Conservation (phyloP, 176 grass and related monocot genomes). For the Poa pratensis region DNA sequence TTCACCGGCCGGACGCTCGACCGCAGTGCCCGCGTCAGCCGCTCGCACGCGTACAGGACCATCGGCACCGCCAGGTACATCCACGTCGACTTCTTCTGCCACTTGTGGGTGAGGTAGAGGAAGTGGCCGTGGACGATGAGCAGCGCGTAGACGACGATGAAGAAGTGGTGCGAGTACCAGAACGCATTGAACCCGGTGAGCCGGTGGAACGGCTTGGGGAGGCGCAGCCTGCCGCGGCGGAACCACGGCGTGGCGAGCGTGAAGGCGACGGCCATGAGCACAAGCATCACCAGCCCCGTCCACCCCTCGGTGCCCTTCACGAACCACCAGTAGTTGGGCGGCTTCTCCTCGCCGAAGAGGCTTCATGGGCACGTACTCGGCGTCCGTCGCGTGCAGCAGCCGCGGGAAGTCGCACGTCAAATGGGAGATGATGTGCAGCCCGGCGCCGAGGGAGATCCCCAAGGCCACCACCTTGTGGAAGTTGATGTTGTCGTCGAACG, state of each 20-base stretch:
- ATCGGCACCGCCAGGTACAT: constrained; percentile 86
- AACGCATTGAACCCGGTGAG: constrained; percentile 99
- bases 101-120: constrained; percentile 74
- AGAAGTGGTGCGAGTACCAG: constrained; percentile 98
- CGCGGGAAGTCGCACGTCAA: constrained; percentile 97
- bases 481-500: constrained; percentile 98
- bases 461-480: constrained; percentile 97
- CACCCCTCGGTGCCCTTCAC: constrained; percentile 90
- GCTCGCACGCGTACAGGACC: constrained; percentile 66
- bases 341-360: constrained; percentile 57
- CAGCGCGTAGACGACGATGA: constrained; percentile 87
- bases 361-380: constrained; percentile 64
- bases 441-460: constrained; percentile 67
- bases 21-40: constrained; percentile 63
- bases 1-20: constrained; percentile 82
- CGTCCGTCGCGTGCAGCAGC: constrained; percentile 65
- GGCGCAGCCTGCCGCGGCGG: constrained; percentile 47
- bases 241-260: constrained; percentile 90
- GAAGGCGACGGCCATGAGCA: constrained; percentile 83
- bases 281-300: constrained; percentile 81
- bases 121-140: constrained; percentile 82
- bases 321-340: constrained; percentile 95
- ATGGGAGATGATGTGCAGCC: constrained; percentile 71
- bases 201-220: constrained; percentile 43
- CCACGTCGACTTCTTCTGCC: constrained; percentile 96